A percentile compares a stretch with the other conserved stretches of the same genome.
These are phyloP conservation scores for Uronychia setigera DNA, from an alignment of 73 alveolate species.

Conservation along the genomic window DNA sequence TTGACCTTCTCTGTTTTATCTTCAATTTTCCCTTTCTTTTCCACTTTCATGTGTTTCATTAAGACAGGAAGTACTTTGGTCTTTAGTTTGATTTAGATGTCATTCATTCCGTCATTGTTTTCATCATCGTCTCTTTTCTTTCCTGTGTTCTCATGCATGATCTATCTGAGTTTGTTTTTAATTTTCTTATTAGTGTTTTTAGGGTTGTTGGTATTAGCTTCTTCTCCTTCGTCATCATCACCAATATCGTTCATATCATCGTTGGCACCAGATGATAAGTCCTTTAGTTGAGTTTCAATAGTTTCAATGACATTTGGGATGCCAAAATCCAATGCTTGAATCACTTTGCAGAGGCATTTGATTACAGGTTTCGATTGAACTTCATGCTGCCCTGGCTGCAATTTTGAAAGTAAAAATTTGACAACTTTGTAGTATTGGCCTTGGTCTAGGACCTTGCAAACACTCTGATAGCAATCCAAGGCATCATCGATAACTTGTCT, in stretches of 20 bases:
- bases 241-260: background rate
- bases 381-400: background rate
- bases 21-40: slow-evolving; percentile 9
- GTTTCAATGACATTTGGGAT: slow-evolving; percentile 38
- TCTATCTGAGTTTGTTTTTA: background rate
- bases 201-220: background rate
- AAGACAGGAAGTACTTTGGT: slow-evolving; percentile 34
- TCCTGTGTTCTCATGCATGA: background rate
- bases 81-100: slow-evolving; percentile 9
- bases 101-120: background rate
- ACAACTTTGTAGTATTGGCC: slow-evolving; percentile 21
- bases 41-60: slow-evolving; percentile 19
- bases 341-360: slow-evolving; percentile 43
- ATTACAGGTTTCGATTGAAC: slow-evolving; percentile 21
- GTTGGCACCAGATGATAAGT: background rate
- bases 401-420: slow-evolving; percentile 16
- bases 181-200: background rate
- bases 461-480: slow-evolving; percentile 3
- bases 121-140: background rate
- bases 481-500: slow-evolving; percentile 37
- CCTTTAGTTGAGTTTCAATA: background rate
- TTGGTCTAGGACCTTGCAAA: slow-evolving; percentile 18
- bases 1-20: slow-evolving; percentile 20
- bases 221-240: slow-evolving; percentile 12
- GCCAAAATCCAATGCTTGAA: slow-evolving; percentile 38